Conservation (phyloP, 352 stramenopile genomes). For the Phytophthora meadii region DNA sequence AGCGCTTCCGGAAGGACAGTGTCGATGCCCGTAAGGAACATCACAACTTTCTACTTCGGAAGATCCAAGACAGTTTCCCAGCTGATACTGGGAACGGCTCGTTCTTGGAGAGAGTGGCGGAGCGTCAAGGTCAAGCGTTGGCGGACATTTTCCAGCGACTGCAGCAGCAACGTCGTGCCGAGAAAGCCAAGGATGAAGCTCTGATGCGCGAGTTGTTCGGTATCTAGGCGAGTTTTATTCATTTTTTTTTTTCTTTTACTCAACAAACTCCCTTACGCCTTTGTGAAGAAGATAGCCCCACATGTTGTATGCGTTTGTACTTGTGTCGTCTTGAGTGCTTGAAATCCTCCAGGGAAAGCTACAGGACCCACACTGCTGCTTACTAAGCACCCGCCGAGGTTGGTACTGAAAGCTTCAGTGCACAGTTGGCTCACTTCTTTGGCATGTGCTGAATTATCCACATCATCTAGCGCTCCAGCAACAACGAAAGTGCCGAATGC, state of each 20-base stretch:
- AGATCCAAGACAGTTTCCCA: slow-evolving; percentile 47
- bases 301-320: slow-evolving; percentile 59
- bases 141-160: slow-evolving; percentile 45
- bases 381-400: slow-evolving; percentile 42
- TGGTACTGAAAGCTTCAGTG: slow-evolving; percentile 17
- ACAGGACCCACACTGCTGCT: slow-evolving; percentile 48
- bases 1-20: slow-evolving; percentile 53
- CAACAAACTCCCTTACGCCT: slow-evolving; percentile 15
- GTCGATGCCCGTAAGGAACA: slow-evolving; percentile 40
- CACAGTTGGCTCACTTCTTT: slow-evolving; percentile 34
- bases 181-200: slow-evolving; percentile 40
- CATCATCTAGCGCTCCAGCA: slow-evolving; percentile 40
- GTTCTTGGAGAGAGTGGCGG: slow-evolving; percentile 44
- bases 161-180: slow-evolving; percentile 35
- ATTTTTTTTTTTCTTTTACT: slow-evolving; percentile 21
- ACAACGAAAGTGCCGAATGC: slow-evolving; percentile 44
- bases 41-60: slow-evolving; percentile 41
- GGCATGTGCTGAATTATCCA: slow-evolving; percentile 29
- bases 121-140: slow-evolving; percentile 43
- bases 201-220: slow-evolving; percentile 39
- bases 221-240: slow-evolving; percentile 1
- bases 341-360: slow-evolving; percentile 31
- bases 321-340: slow-evolving; percentile 5
- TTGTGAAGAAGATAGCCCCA: slow-evolving; percentile 50
- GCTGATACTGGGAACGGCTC: slow-evolving; percentile 39